A percentile compares a stretch with the other conserved stretches of the same genome.
Conservation (phyloP, 345 rosid genomes). For the Fremontodendron californicum region DNA sequence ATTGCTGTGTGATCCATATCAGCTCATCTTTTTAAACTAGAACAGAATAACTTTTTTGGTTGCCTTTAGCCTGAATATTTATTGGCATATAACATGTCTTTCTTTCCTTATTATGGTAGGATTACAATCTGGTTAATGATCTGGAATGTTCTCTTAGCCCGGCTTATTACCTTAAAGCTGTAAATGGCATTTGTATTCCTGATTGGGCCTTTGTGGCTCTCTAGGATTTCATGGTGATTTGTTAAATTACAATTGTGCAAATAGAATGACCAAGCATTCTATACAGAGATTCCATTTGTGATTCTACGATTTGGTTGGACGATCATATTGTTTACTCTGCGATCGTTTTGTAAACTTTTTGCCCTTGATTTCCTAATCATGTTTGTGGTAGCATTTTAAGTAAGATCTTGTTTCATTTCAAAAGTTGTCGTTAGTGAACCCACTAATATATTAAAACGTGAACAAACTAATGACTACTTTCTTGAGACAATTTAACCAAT, state of each 20-base stretch:
- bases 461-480: not conserved
- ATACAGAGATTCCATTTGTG: not conserved
- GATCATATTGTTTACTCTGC: not conserved
- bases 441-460: not conserved
- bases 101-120: not conserved
- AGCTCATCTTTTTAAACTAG: not conserved
- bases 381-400: not conserved
- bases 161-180: not conserved
- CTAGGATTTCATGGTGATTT: no score
- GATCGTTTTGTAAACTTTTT: not conserved
- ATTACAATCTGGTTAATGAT: not conserved
- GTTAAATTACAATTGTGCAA: not conserved
- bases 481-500: not conserved
- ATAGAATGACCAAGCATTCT: not conserved
- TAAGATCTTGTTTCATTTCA: not conserved
- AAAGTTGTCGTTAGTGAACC: not conserved
- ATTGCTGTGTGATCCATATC: not conserved
- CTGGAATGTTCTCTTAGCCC: not conserved
- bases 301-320: not conserved
- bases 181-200: not conserved
- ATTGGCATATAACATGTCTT: not conserved
- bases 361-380: not conserved
- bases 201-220: not conserved
- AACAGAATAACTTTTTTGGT: not conserved
- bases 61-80: not conserved